These are phyloP conservation scores for Yarrowia phangngaensis DNA, from an alignment of 805 yeast genomes.

Conservation along the genomic window DNA sequence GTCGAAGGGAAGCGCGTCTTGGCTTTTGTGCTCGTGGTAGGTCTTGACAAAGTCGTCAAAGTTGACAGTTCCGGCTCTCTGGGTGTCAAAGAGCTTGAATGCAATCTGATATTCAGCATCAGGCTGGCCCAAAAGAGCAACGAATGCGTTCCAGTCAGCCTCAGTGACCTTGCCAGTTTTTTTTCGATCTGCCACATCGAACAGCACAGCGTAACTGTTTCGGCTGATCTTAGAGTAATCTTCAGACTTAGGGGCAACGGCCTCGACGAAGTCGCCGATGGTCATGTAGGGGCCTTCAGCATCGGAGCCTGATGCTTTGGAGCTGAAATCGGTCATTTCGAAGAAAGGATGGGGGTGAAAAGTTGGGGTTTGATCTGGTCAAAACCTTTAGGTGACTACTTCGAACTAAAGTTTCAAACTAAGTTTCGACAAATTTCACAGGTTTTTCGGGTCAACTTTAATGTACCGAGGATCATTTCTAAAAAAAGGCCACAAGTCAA, in stretches of 20 bases:
- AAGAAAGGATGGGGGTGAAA: neutral
- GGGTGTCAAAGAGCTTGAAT: constrained; percentile 45
- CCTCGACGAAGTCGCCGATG: constrained; percentile 44
- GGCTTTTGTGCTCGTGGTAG: constrained; percentile 40
- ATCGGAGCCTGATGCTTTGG: constrained; percentile 26
- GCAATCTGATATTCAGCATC: constrained; percentile 54
- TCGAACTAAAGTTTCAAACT: constrained; percentile 1
- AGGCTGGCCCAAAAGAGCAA: constrained; percentile 51
- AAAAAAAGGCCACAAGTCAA: too few species aligned
- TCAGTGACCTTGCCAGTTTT: constrained; percentile 64
- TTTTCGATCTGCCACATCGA: constrained; percentile 71
- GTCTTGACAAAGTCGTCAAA: constrained; percentile 42
- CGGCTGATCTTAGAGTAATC: constrained; percentile 53
- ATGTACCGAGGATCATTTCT: constrained; percentile 25
- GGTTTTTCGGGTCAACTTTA: constrained; percentile 26
- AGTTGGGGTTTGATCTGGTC: neutral
- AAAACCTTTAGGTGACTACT: too few species aligned
- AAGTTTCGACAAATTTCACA: constrained; percentile 26
- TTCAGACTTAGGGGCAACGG: constrained; percentile 45
- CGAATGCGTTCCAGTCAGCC: constrained; percentile 71
- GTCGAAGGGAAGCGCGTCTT: constrained; percentile 43
- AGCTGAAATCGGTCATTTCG: constrained; percentile 15
- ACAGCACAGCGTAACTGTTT: constrained; percentile 66
- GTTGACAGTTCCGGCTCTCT: constrained; percentile 34
- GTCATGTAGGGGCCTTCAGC: constrained; percentile 32